Percentiles rank a stretch among this genome's conserved stretches.
Conservation (phyloP, 352 stramenopile species). For the Globisporangium cederbergense region DNA sequence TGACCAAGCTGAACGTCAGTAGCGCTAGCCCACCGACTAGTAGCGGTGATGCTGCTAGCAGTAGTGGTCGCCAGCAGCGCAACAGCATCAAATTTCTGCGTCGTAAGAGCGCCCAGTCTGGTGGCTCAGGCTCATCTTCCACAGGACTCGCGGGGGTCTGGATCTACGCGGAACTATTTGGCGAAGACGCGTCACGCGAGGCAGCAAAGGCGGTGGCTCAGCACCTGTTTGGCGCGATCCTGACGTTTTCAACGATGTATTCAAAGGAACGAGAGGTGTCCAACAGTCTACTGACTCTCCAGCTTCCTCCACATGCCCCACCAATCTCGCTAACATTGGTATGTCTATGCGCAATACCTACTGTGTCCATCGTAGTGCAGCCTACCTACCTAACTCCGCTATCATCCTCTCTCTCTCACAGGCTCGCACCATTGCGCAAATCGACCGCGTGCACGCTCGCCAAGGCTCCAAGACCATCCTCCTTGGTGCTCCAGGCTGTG, state of each 20-base stretch:
- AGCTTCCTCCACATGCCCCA: constrained; percentile 14
- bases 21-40: constrained; percentile 2
- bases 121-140: not conserved
- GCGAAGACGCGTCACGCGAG: constrained; percentile 22
- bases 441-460: constrained; percentile 42
- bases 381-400: not conserved
- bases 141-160: constrained; percentile 15
- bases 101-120: constrained; percentile 16
- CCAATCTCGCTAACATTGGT: constrained; percentile 35
- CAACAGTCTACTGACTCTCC: constrained; percentile 5
- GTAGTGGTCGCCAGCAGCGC: not conserved
- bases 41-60: not conserved
- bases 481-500: constrained; percentile 26
- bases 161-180: constrained; percentile 53
- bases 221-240: constrained; percentile 30
- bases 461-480: constrained; percentile 40
- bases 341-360: constrained; percentile 1
- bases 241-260: constrained; percentile 6
- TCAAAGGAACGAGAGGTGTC: not conserved
- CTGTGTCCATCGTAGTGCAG: not conserved
- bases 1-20: not conserved
- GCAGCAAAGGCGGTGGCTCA: constrained; percentile 19
- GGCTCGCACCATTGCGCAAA: constrained; percentile 27
- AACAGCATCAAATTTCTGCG: constrained; percentile 22
- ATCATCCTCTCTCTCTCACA: constrained; percentile 19